These are phyloP conservation scores for Corrigiola litoralis DNA, from an alignment of 179 eudicot genomes.

Conservation along the genomic window DNA sequence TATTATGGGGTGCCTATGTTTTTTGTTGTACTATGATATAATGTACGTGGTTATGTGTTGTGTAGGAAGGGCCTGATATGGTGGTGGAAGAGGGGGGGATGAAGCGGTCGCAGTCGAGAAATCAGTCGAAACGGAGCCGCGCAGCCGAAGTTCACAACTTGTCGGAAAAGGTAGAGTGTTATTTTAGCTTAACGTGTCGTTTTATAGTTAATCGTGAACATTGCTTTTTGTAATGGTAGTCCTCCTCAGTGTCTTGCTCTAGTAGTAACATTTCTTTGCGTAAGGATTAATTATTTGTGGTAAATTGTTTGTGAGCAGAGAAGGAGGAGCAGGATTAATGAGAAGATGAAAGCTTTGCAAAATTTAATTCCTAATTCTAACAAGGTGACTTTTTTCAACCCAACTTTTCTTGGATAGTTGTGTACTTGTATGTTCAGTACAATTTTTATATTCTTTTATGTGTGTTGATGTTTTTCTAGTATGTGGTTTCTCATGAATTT, in stretches of 20 bases:
- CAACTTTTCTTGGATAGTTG: background rate
- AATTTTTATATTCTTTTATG: too few relatives aligned
- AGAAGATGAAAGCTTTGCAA: slow-evolving; percentile 92
- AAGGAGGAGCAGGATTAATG: slow-evolving; percentile 85
- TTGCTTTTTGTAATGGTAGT: background rate
- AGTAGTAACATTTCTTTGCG: background rate
- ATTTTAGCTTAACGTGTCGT: background rate
- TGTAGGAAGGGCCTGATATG: slow-evolving; percentile 53
- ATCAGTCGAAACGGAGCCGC: slow-evolving; percentile 64
- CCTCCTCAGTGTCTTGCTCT: background rate
- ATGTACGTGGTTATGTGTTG: background rate
- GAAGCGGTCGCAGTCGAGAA: slow-evolving; percentile 21
- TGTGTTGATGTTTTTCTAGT: background rate
- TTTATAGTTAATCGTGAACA: background rate
- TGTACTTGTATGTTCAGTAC: background rate
- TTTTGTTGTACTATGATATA: background rate
- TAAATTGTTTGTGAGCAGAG: slow-evolving; percentile 41
- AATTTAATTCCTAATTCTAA: slow-evolving; percentile 82
- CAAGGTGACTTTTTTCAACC: slow-evolving; percentile 41
- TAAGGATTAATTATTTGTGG: background rate
- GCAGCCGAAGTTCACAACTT: slow-evolving; percentile 91
- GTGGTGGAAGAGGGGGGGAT: slow-evolving; percentile 37
- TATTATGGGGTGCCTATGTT: background rate
- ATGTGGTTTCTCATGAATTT: background rate
- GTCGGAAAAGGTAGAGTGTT: slow-evolving; percentile 67